These are phyloP conservation scores for Oryza glumipatula DNA, from an alignment of 176 grass and related monocot genomes.

Conservation along the genomic window DNA sequence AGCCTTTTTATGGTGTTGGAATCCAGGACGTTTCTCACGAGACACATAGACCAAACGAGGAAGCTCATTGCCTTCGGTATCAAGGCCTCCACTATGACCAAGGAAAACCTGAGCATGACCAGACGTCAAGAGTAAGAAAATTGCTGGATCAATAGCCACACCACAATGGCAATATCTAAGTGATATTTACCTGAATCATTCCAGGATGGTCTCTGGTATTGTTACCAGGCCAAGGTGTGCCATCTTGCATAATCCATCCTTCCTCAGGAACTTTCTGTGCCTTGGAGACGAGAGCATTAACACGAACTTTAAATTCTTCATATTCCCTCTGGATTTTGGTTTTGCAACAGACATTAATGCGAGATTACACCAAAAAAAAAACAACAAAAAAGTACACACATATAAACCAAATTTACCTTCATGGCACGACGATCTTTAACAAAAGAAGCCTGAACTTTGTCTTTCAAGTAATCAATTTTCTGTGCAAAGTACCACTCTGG, in stretches of 20 bases:
- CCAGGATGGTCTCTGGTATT: conserved; percentile 99
- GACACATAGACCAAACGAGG: conserved; percentile 98
- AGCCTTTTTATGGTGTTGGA: conserved; percentile 98
- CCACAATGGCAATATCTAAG: conserved; percentile 25
- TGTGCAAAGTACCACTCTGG: conserved; percentile 93
- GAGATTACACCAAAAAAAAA: conserved; percentile 10
- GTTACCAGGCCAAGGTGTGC: conserved; percentile 98
- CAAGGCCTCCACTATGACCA: conserved; percentile 96
- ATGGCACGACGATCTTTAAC: conserved; percentile 97
- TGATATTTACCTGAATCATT: conserved; percentile 85
- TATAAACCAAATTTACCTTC: conserved; percentile 71
- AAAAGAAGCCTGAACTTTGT: conserved; percentile 90
- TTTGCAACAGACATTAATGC: conserved; percentile 22
- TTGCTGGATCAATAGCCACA: not conserved
- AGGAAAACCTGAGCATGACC: conserved; percentile 80
- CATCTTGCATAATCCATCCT: conserved; percentile 99
- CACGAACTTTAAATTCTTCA: conserved; percentile 95
- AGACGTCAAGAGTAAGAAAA: conserved; percentile 32
- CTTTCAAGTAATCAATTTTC: conserved; percentile 99
- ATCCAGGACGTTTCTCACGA: conserved; percentile 98
- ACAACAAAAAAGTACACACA: conserved; percentile 24
- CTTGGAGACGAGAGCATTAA: conserved; percentile 92
- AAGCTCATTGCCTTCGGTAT: conserved; percentile 84
- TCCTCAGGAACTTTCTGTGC: conserved; percentile 97
- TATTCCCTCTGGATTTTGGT: conserved; percentile 84